Percentiles rank a stretch among this genome's conserved stretches.
phyloP scores from a whole-genome alignment of 202 grass and related monocot species.

The Eragrostis tef region DNA sequence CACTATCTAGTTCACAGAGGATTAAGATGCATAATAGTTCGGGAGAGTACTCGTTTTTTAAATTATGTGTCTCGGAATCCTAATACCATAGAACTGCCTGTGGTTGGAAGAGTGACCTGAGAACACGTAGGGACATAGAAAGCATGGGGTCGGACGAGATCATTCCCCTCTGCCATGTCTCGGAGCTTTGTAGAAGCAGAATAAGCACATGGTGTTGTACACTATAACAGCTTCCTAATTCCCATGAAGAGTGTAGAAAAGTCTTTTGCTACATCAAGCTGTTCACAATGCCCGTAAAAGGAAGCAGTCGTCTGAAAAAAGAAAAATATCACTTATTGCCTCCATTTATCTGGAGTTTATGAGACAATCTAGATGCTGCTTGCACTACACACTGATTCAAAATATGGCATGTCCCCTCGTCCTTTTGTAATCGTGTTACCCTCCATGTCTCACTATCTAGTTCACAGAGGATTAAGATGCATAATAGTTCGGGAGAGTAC shows the following conservation, averaged over 20 bases:
- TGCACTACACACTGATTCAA: conserved; percentile 13
- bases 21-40: background rate
- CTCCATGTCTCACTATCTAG: background rate
- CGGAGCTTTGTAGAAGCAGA: conserved; percentile 43
- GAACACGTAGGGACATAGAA: conserved; percentile 14
- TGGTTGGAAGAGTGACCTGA: conserved; percentile 31
- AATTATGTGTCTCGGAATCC: background rate
- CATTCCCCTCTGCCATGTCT: conserved; percentile 3
- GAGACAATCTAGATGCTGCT: background rate
- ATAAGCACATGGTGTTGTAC: conserved; percentile 42
- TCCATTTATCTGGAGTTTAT: conserved; percentile 9
- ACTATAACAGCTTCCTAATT: conserved; percentile 1
- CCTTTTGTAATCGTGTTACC: conserved; percentile 15
- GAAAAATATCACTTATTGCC: background rate
- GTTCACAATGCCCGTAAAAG: background rate
- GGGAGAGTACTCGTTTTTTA: background rate
- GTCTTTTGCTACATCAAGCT: conserved; percentile 11
- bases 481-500: background rate
- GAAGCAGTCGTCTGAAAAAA: background rate
- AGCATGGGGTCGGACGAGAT: conserved; percentile 38
- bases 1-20: conserved; percentile 3
- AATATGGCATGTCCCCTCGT: conserved; percentile 5
- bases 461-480: background rate
- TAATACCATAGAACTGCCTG: conserved; percentile 9
- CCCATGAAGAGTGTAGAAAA: background rate